Evolutionary conservation across 1,284 basidiomycete genomes (phyloP).

Genomic region (Melampsora larici-populina): DNA sequence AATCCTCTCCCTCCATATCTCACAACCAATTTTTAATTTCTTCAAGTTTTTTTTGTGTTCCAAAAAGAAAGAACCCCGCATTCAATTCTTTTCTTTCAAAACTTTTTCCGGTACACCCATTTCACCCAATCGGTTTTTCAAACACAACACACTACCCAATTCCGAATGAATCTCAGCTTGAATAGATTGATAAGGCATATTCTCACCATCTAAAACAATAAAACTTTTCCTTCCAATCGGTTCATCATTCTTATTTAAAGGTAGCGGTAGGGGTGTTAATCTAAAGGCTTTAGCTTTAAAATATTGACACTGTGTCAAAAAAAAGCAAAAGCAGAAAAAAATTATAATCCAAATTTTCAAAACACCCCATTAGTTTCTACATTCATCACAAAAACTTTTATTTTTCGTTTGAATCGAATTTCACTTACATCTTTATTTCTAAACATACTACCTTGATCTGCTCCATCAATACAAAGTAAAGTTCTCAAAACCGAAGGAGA

Average conservation of each 20-base stretch:
- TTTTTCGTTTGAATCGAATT: no score
- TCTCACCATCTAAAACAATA: slow-evolving; percentile 30
- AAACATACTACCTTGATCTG: slow-evolving; percentile 23
- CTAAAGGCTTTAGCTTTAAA: slow-evolving; percentile 38
- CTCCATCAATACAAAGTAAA: slow-evolving; percentile 12
- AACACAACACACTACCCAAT: slow-evolving; percentile 9
- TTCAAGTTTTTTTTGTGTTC: no score
- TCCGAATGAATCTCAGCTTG: slow-evolving; percentile 31
- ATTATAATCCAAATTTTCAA: no score
- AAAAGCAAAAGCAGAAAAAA: no score
- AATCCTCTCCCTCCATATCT: no score
- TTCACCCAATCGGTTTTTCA: not conserved
- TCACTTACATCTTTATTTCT: slow-evolving; percentile 13
- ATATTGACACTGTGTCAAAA: slow-evolving; percentile 32
- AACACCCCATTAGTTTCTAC: no score
- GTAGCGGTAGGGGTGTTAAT: not conserved
- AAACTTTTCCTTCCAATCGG: not conserved
- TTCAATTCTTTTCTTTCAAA: not conserved
- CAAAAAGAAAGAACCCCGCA: no score
- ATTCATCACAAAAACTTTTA: no score
- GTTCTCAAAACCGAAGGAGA: slow-evolving; percentile 2
- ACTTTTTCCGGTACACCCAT: slow-evolving; percentile 22
- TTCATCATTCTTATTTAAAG: not conserved
- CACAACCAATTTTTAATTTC: no score
- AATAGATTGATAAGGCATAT: slow-evolving; percentile 20